Conservation (phyloP, 164 flowering plant species). For the Euptelea pleiosperma region DNA sequence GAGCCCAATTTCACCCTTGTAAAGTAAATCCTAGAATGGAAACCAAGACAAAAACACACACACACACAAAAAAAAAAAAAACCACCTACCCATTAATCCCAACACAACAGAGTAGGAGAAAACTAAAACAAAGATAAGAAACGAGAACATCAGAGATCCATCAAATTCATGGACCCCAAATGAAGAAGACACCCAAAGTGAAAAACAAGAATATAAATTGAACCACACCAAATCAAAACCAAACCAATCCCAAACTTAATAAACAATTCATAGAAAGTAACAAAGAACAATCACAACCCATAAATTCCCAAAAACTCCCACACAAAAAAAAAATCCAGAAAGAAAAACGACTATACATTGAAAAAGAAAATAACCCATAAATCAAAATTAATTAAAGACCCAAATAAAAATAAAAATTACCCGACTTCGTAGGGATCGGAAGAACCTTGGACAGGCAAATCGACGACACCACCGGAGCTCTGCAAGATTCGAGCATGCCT, state of each 20-base stretch:
- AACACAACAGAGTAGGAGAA: not conserved
- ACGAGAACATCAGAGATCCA: too few species aligned
- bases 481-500: slow-evolving; percentile 70
- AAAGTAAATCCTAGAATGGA: slow-evolving; percentile 57
- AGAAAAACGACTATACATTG: not conserved
- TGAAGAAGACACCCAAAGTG: too few species aligned
- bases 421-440: slow-evolving; percentile 66
- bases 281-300: too few species aligned
- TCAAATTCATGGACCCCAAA: too few species aligned
- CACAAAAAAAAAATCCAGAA: not conserved
- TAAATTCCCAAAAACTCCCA: not conserved
- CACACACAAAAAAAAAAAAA: not conserved
- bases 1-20: slow-evolving; percentile 68
- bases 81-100: not conserved
- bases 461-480: slow-evolving; percentile 49
- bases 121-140: not conserved
- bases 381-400: not conserved
- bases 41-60: too few species aligned
- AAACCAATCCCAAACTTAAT: not conserved
- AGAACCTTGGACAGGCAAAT: slow-evolving; percentile 69
- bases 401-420: slow-evolving; percentile 27
- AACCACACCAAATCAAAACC: not conserved
- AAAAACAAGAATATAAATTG: not conserved
- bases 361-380: not conserved
- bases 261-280: not conserved